Evolutionary conservation across 2,329 filamentous ascomycete genomes (phyloP), one percentile per base, ranked within the genome.

Genomic region (Botryotinia narcissicola): DNA sequence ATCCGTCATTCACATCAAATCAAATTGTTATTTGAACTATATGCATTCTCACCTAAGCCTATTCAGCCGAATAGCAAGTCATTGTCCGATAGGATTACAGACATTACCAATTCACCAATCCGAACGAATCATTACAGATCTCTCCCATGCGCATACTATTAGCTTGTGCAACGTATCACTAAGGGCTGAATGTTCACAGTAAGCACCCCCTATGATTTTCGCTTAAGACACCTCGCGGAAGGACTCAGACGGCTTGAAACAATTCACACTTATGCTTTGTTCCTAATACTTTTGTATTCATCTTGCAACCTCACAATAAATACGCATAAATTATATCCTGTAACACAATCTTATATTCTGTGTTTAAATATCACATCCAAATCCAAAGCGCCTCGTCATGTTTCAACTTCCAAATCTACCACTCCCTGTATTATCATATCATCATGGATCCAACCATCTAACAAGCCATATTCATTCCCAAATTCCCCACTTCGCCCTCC

Each of bases 401-500:
- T 42, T 4, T 66, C 44, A 22, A 32, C 7, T 1, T 22, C 14
- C 48, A 44, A 35, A 37, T 35, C 8, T 44, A 69, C 3, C 16
- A 8, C 37, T 57, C 37, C 37, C 1, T 40, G 8, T 25, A 12
- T 40, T 62, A n/a, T 9, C 35, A n/a, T 18, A 46, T 35, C 35
- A 57, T 42, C 64, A 60, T 70, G 1, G 22, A 14, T 2, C 10
- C 32, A 16, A 4, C 14, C 4, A 73, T 62, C 54, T 78, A 80
- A 75, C 78, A 80, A 73, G 77, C 75, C 73, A 73, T 74, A 51
- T 76, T 68, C 70, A 77, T 73, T 37, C 77, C 76, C 73, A 79
- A 72, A 75, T 79, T 74, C 63, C 73, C 37, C 57, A 80, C 37
- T 37, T 74, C 77, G 4, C 67, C 77, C 6, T 73, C 57, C 54